These are phyloP conservation scores for Dioscorea dumetorum DNA, from an alignment of 106 monocot species.

Conservation along the genomic window DNA sequence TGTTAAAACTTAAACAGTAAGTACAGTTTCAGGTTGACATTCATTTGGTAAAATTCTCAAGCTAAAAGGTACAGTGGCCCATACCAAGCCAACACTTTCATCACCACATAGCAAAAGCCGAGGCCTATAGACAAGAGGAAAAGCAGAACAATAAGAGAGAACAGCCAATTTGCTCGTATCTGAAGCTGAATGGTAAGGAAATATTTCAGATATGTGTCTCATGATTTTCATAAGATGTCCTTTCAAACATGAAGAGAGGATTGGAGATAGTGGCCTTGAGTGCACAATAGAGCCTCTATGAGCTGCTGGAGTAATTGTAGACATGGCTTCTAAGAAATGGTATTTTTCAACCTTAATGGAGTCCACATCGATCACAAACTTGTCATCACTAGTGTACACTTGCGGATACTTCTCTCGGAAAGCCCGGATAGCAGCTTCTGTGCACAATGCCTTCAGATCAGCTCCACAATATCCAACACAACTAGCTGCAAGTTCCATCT, in stretches of 20 bases:
- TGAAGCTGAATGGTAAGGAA: conserved; percentile 61
- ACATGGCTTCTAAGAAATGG: conserved; percentile 98
- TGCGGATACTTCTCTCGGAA: conserved; percentile 99
- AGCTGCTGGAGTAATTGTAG: conserved; percentile 93
- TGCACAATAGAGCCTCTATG: conserved; percentile 89
- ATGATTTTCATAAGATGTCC: conserved; percentile 72
- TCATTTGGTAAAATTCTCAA: too few relatives aligned
- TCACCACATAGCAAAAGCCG: conserved; percentile 87
- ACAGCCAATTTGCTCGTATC: conserved; percentile 54
- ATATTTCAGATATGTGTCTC: conserved; percentile 61
- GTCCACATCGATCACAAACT: conserved; percentile 97
- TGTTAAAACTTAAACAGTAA: conserved; percentile 38
- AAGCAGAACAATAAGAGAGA: conserved; percentile 65
- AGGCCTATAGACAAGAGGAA: conserved; percentile 94
- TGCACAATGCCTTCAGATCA: conserved; percentile 94
- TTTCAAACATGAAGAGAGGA: conserved; percentile 68
- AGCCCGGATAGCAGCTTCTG: conserved; percentile 96
- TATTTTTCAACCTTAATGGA: conserved; percentile 83
- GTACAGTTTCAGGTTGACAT: conserved; percentile 17
- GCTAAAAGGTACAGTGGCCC: too few relatives aligned
- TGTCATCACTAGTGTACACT: conserved; percentile 97
- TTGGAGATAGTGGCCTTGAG: conserved; percentile 82
- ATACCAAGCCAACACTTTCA: conserved; percentile 89
- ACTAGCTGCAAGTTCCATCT: conserved; percentile 90
- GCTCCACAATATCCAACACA: conserved; percentile 99